Evolutionary conservation across 345 rosid species (phyloP).

Genomic region (Jatropha curcas): DNA sequence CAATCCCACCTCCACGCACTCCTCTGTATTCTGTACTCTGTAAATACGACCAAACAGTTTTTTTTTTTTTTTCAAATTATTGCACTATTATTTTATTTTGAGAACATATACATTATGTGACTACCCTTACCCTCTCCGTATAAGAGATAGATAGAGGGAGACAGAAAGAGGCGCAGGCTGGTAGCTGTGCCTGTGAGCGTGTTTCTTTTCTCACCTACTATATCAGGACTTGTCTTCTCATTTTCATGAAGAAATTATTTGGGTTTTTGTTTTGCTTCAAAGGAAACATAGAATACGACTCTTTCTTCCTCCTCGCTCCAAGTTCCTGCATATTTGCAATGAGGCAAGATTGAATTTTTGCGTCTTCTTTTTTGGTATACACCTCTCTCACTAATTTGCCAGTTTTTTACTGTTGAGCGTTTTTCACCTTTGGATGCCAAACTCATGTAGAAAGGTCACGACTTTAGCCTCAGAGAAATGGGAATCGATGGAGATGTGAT

Average conservation of each 20-base stretch:
- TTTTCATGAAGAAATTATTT: not conserved
- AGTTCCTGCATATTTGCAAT: not conserved
- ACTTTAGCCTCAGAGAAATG: not conserved
- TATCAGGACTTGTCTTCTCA: not conserved
- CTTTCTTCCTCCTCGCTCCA: not conserved
- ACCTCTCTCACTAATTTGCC: too few species aligned
- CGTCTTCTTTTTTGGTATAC: not conserved
- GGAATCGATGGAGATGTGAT: constrained; percentile 1
- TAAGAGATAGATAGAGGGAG: not conserved
- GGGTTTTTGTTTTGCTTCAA: not conserved
- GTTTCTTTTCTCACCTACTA: not conserved
- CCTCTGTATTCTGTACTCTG: too few species aligned
- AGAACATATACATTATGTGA: not conserved
- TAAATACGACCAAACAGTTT: too few species aligned
- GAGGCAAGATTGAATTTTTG: not conserved
- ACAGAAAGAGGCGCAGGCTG: too few species aligned
- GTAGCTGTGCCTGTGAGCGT: not conserved
- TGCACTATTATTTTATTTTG: not conserved
- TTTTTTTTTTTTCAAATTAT: not conserved
- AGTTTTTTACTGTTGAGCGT: too few species aligned
- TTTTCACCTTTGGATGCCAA: not conserved
- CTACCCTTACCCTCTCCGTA: too few species aligned
- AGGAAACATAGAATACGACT: not conserved
- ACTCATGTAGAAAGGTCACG: not conserved
- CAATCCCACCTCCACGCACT: not conserved